Evolutionary conservation across 345 rosid species (phyloP), one percentile per base, ranked within the genome.

Genomic region (Hypericum androsaemum): DNA sequence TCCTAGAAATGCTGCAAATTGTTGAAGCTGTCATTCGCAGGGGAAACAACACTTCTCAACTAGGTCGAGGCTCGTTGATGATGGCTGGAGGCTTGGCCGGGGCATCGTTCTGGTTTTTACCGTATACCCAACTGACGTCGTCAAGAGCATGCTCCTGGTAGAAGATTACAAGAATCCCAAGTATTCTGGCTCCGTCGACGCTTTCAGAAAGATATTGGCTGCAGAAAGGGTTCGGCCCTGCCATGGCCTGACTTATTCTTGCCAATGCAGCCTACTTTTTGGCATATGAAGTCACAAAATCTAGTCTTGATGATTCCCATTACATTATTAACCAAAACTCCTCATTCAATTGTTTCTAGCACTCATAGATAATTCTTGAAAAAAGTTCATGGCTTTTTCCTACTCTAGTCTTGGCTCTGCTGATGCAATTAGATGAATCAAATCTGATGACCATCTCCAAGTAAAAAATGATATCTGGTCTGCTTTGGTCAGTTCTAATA

Each of bases 251-350:
- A 58, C 88, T 97, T 58, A 71, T 94, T 42, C 97, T 95, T 32
- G 99, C 99, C 14, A 94, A 94, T 77, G 97, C 95, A 38, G 99
- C 95, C 12, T 88, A 94, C 64, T 94, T 94, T 90, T 75, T 88
- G 81, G 97, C 86, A 5, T 83, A 78, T 48, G 99, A 94, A 66
- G 68, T 94, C 67, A 79, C 86, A 14, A 86, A 80, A 56, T 76
- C 99, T 10, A 80, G 92, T 68, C 73, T 94, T 86, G 88, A 0
- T 88, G 73, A 79, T 65, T 47, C n/a, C n/a, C n/a, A n/a, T n/a
- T n/a, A n/a, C n/a, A n/a, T n/a, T n/a, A n/a, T n/a, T n/a, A n/a
- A n/a, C n/a, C n/a, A n/a, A n/a, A n/a, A n/a, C n/a, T n/a, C n/a
- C n/a, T n/a, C n/a, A n/a, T n/a, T n/a, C n/a, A n/a, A n/a, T n/a